phyloP scores from a whole-genome alignment of 2,329 filamentous ascomycete genomes.

The Coniochaeta ligniaria region DNA sequence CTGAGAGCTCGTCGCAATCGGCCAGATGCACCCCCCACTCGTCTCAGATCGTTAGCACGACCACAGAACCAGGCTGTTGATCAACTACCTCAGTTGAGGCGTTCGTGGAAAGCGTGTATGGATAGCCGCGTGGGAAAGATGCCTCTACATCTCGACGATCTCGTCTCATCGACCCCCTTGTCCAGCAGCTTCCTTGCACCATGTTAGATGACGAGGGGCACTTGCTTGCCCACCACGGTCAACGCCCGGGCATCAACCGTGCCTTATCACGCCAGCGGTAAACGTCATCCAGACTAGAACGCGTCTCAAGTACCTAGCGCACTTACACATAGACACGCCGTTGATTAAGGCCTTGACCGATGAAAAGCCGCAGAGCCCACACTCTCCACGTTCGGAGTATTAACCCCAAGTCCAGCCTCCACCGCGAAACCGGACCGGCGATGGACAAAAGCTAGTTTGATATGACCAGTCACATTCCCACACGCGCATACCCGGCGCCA shows the following conservation, averaged over 20 bases:
- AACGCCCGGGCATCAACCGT: background rate
- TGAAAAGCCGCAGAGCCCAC: background rate
- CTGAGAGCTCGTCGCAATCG: background rate
- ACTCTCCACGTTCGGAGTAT: background rate
- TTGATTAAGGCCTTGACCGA: background rate
- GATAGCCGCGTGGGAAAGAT: background rate
- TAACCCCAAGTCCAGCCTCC: background rate
- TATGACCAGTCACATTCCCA: background rate
- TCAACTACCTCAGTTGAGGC: background rate
- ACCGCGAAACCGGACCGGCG: background rate
- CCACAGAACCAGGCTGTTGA: background rate
- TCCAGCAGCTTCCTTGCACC: background rate
- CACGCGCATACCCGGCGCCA: background rate
- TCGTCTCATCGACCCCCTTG: too few relatives aligned
- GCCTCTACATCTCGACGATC: background rate
- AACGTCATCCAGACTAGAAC: background rate
- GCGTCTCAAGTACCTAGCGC: background rate
- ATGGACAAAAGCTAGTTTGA: background rate
- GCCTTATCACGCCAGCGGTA: background rate
- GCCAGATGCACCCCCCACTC: background rate
- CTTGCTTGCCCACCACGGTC: background rate
- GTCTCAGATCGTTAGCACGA: background rate
- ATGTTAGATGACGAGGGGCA: background rate
- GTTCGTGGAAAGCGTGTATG: background rate
- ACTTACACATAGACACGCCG: background rate